Conservation (phyloP, 345 rosid species). For the Geranium brycei region DNA sequence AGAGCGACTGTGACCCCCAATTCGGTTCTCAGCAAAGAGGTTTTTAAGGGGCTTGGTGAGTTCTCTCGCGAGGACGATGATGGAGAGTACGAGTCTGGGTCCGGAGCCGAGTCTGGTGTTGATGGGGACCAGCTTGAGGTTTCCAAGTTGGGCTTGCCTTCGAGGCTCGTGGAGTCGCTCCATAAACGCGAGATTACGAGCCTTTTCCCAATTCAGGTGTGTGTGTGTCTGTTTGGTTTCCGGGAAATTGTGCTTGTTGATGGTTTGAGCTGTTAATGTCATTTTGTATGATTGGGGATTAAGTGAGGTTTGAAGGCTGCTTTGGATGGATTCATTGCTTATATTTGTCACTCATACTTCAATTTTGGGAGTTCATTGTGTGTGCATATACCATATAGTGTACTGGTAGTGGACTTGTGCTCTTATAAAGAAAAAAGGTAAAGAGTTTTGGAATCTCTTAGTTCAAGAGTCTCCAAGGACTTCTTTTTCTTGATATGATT, state of each 20-base stretch:
- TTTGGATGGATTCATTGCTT: background rate
- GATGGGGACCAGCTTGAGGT: slow-evolving; percentile 52
- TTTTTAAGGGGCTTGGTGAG: slow-evolving; percentile 54
- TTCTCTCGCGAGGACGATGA: slow-evolving; percentile 17
- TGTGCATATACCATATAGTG: too few relatives aligned
- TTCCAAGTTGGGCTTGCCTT: slow-evolving; percentile 59
- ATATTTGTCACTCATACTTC: background rate
- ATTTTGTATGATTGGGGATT: background rate
- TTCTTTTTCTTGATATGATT: too few relatives aligned
- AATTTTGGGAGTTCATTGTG: background rate
- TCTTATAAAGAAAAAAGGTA: too few relatives aligned
- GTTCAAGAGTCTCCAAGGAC: too few relatives aligned
- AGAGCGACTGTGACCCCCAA: slow-evolving; percentile 69
- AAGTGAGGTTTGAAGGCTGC: too few relatives aligned
- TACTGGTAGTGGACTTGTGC: too few relatives aligned
- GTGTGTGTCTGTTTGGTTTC: background rate
- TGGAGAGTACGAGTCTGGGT: slow-evolving; percentile 10
- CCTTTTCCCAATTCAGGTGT: slow-evolving; percentile 91
- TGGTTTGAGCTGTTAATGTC: background rate
- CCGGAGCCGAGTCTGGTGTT: background rate
- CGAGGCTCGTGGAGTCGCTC: slow-evolving; percentile 55
- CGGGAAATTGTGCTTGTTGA: background rate
- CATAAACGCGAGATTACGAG: slow-evolving; percentile 76
- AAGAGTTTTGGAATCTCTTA: too few relatives aligned
- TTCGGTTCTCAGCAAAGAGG: slow-evolving; percentile 78